Evolutionary conservation across 768 basidiomycete species (phyloP), one percentile per base, ranked within the genome.

Genomic region (Chalciporus pseudorubinellus): DNA sequence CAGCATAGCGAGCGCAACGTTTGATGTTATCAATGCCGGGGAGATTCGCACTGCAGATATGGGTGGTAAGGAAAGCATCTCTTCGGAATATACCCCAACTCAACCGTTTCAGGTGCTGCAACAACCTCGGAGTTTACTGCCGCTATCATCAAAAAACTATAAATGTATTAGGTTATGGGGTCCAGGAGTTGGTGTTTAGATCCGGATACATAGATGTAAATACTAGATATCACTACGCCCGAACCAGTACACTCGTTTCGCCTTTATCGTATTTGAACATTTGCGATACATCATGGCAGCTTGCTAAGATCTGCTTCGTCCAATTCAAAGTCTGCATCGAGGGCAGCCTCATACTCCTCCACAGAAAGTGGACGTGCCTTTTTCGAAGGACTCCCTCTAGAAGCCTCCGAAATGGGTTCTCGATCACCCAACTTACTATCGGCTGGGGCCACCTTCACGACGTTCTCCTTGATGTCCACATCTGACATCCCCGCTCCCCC

Each of bases 61-160:
- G 88, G 89, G 89, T 52, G 95, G 94, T 89, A 72, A 71, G 84
- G 77, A 13, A 51, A 50, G 26, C 21, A 11, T 12, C 21, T 24
- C 31, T 22, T 19, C 31, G 28, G 22, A 8, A 36, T 44, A 38
- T 43, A 3, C 29, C 49, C 40, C 26, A 43, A 31, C 29, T 64
- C 26, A 57, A 52, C 48, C 31, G 31, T 50, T 20, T 11, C 53
- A 91, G 92, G 94, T 50, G 84, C 87, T 56, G 82, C 92, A 40
- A 90, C 89, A 24, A 99, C 95, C 51, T 92, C 90, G 24, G 95
- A 98, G 64, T 93, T 99, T 75, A 99, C 97, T 34, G 77, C 85
- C 43, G 95, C 89, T 40, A 80, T 99, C 67, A 93, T 98, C 74
- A 82, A 87, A 72, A 86, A 85, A 69, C 74, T 92, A 61, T 83